These are phyloP conservation scores for Coprinopsis sp. DNA, from an alignment of 768 basidiomycete genomes.

Conservation along the genomic window DNA sequence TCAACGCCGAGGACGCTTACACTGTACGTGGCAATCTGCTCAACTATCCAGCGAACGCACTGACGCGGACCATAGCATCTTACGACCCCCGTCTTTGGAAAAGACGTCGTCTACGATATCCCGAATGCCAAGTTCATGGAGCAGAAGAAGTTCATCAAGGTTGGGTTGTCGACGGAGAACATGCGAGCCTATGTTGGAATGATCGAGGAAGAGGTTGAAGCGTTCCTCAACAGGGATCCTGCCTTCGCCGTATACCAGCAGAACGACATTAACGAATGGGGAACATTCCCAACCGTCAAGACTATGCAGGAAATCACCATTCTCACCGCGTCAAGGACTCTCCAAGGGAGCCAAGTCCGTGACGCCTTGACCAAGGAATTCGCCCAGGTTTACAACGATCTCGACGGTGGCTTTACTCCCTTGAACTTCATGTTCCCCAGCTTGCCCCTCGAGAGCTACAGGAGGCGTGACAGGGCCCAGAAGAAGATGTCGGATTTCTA, in stretches of 20 bases:
- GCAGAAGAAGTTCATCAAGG: conserved; percentile 97
- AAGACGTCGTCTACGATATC: conserved; percentile 95
- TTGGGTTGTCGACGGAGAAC: conserved; percentile 89
- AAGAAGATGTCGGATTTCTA: conserved; percentile 94
- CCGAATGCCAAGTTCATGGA: conserved; percentile 98
- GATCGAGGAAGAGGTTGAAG: conserved; percentile 71
- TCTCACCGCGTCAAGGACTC: conserved; percentile 86
- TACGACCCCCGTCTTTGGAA: conserved; percentile 94
- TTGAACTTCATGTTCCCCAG: conserved; percentile 95
- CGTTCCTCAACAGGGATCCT: conserved; percentile 64
- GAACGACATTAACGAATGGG: conserved; percentile 73
- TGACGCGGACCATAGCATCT: conserved; percentile 51
- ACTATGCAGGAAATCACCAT: conserved; percentile 87
- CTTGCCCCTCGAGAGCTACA: conserved; percentile 86
- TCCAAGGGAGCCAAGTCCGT: conserved; percentile 92
- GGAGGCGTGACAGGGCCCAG: conserved; percentile 84
- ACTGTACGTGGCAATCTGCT: conserved; percentile 45
- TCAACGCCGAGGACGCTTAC: conserved; percentile 97
- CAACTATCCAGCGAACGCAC: neutral
- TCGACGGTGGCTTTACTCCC: conserved; percentile 96
- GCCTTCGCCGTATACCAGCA: conserved; percentile 58
- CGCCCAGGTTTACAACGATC: conserved; percentile 77
- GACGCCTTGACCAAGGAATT: conserved; percentile 73
- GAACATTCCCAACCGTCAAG: conserved; percentile 67
- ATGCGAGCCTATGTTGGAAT: conserved; percentile 79